Conservation (phyloP, 139 green algal genomes). For the Auxenochlorella protothecoides region DNA sequence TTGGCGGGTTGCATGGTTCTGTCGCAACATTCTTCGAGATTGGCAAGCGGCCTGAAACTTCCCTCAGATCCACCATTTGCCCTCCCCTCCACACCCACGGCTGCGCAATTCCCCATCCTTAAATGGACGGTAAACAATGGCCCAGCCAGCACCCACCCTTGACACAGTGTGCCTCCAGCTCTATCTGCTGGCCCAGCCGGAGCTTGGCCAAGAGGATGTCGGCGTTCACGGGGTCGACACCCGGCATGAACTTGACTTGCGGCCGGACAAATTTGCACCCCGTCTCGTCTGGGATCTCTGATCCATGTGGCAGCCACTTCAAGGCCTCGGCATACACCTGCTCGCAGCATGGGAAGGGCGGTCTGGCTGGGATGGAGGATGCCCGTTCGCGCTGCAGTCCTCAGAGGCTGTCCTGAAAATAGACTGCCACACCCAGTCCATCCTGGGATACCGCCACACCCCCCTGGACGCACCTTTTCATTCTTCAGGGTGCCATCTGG, state of each 20-base stretch:
- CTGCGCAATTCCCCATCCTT: too few relatives aligned
- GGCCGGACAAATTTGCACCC: constrained; percentile 54
- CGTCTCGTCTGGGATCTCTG: constrained; percentile 80
- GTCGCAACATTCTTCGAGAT: background rate
- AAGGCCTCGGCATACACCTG: constrained; percentile 36
- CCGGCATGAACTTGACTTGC: constrained; percentile 19
- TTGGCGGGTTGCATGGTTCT: background rate
- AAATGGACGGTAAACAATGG: too few relatives aligned
- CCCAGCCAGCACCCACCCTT: constrained; percentile 38
- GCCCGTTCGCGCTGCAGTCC: constrained; percentile 25
- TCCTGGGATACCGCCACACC: too few relatives aligned
- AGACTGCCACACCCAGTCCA: too few relatives aligned
- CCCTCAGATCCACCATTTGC: too few relatives aligned
- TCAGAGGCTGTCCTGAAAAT: too few relatives aligned
- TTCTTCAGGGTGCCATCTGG: constrained; percentile 21
- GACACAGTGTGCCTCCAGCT: constrained; percentile 83
- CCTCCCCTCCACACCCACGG: too few relatives aligned
- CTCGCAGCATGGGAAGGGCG: constrained; percentile 20
- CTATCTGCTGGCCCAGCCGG: constrained; percentile 64
- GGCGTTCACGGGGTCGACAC: constrained; percentile 42
- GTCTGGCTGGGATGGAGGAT: constrained; percentile 27
- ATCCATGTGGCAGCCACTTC: constrained; percentile 77
- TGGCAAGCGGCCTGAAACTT: too few relatives aligned
- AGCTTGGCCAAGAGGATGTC: constrained; percentile 94
- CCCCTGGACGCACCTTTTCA: constrained; percentile 20